Evolutionary conservation across 352 stramenopile species (phyloP).

Genomic region (Plasmopara muralis): DNA sequence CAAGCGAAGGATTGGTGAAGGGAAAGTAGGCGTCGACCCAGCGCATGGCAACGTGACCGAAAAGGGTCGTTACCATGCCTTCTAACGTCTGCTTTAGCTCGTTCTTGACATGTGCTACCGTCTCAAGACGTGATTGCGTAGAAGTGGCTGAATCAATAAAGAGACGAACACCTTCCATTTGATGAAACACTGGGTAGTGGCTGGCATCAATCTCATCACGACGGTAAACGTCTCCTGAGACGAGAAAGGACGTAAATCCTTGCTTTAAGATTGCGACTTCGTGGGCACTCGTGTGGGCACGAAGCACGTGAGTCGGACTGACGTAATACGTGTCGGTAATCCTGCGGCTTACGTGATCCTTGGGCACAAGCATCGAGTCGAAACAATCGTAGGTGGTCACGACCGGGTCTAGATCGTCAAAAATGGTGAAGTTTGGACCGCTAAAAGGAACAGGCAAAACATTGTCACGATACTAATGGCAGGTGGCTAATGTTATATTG

Average conservation of each 20-base stretch:
- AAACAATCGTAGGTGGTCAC: slow-evolving; percentile 88
- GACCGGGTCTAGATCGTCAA: slow-evolving; percentile 83
- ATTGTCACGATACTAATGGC: slow-evolving; percentile 1
- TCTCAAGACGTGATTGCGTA: slow-evolving; percentile 54
- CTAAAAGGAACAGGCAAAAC: not conserved
- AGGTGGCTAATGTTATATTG: not conserved
- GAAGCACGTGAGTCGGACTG: slow-evolving; percentile 69
- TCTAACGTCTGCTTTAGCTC: slow-evolving; percentile 95
- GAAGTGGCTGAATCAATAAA: slow-evolving; percentile 76
- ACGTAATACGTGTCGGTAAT: slow-evolving; percentile 90
- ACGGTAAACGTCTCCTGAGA: slow-evolving; percentile 95
- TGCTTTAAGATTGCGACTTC: slow-evolving; percentile 89
- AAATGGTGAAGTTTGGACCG: slow-evolving; percentile 62
- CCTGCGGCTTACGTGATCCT: slow-evolving; percentile 84
- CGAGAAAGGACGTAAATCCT: slow-evolving; percentile 87
- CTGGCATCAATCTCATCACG: slow-evolving; percentile 98
- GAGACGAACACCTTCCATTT: slow-evolving; percentile 97
- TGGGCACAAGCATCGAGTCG: slow-evolving; percentile 88
- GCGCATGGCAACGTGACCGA: slow-evolving; percentile 91
- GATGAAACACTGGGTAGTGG: slow-evolving; percentile 99
- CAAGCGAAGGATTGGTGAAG: slow-evolving; percentile 97
- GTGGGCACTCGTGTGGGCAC: slow-evolving; percentile 90
- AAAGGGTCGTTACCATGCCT: slow-evolving; percentile 90
- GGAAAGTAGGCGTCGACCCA: slow-evolving; percentile 99
- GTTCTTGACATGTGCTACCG: slow-evolving; percentile 75